phyloP scores from a whole-genome alignment of 768 basidiomycete species.

The Kockovaella imperatae region DNA sequence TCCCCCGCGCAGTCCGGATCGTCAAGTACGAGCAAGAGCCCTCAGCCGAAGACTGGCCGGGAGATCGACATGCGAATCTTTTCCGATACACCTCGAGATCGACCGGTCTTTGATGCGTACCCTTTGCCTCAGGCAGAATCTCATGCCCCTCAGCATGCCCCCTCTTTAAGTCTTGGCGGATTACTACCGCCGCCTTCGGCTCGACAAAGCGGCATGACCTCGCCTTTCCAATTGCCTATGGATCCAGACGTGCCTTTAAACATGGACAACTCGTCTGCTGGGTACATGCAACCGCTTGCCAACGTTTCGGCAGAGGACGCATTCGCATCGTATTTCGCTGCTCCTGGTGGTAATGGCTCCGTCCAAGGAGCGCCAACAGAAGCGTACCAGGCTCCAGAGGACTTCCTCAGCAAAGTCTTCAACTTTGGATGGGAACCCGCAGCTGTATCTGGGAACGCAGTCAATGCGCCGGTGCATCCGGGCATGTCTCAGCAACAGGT shows the following conservation, averaged over 20 bases:
- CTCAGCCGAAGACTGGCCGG: conserved; percentile 4
- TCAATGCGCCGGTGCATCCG: background rate
- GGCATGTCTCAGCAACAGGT: background rate
- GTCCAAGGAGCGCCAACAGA: background rate
- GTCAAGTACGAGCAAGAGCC: background rate
- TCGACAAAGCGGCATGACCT: background rate
- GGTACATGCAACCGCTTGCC: conserved; percentile 6
- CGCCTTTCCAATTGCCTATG: conserved; percentile 9
- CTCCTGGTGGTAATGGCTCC: background rate
- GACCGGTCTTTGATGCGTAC: conserved; percentile 36
- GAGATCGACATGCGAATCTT: conserved; percentile 4
- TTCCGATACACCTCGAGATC: conserved; percentile 5
- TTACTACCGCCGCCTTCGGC: background rate
- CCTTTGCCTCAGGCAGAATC: no score
- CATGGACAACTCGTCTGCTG: background rate
- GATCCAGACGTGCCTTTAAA: conserved; percentile 5
- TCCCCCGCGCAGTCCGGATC: conserved; percentile 14
- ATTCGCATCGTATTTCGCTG: conserved; percentile 35
- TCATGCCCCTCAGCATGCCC: conserved; percentile 4
- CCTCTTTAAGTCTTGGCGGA: background rate
- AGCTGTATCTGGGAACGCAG: background rate
- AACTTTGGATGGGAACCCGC: conserved; percentile 31
- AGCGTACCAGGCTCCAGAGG: conserved; percentile 26
- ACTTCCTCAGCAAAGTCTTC: conserved; percentile 36
- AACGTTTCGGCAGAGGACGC: conserved; percentile 38